phyloP scores from a whole-genome alignment of 106 monocot species.

The Platanthera guangdongensis region DNA sequence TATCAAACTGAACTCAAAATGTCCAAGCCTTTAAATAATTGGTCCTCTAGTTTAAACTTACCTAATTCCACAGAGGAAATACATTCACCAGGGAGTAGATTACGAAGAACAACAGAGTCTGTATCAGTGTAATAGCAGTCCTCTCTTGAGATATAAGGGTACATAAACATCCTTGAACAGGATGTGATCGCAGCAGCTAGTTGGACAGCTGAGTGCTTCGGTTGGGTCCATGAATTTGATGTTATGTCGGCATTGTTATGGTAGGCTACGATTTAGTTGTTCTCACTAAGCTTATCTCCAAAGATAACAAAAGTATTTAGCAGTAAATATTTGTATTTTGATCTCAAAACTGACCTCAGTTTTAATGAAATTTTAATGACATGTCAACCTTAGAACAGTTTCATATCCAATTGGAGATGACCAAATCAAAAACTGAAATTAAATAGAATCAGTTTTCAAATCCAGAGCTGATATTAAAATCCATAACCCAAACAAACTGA shows the following conservation, averaged over 20 bases:
- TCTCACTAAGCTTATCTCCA: background rate
- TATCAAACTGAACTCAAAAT: too few relatives aligned
- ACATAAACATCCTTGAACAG: too few relatives aligned
- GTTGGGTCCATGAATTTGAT: too few relatives aligned
- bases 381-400: too few relatives aligned
- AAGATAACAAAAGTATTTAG: background rate
- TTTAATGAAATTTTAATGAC: background rate
- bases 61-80: background rate
- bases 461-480: too few relatives aligned
- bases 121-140: slow-evolving; percentile 9
- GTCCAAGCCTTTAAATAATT: background rate
- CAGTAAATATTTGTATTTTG: background rate
- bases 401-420: too few relatives aligned
- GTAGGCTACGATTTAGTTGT: background rate
- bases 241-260: too few relatives aligned
- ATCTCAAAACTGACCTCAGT: background rate
- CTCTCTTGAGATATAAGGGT: slow-evolving; percentile 6
- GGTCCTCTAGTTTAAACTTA: background rate
- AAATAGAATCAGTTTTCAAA: too few relatives aligned
- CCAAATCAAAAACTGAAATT: too few relatives aligned
- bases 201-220: background rate
- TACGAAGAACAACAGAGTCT: slow-evolving; percentile 2
- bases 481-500: too few relatives aligned
- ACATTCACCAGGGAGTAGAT: background rate
- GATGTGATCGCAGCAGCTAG: background rate